phyloP scores from a whole-genome alignment of 2,329 filamentous ascomycete genomes.

The Cadophora luteo-olivacea region DNA sequence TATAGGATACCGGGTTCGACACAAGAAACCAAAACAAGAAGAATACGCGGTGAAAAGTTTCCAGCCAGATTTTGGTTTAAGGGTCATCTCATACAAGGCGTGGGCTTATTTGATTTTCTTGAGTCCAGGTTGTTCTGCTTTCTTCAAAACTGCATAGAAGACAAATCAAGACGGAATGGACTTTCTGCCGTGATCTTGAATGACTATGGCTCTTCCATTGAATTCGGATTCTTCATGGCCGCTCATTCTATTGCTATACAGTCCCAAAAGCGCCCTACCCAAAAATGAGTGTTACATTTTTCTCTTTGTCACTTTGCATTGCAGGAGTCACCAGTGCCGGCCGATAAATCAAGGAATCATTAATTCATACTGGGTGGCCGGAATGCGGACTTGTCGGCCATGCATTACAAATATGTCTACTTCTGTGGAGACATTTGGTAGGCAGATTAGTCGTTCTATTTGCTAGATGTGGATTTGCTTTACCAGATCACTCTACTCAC shows the following conservation, averaged over 20 bases:
- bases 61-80: slow-evolving; percentile 31
- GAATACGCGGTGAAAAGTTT: slow-evolving; percentile 35
- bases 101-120: slow-evolving; percentile 36
- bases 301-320: slow-evolving; percentile 12
- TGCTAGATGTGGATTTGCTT: background rate
- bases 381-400: background rate
- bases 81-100: slow-evolving; percentile 31
- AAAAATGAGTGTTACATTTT: slow-evolving; percentile 16
- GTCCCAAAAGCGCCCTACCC: slow-evolving; percentile 22
- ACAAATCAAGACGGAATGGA: slow-evolving; percentile 43
- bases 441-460: background rate
- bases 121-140: slow-evolving; percentile 35
- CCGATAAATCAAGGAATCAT: background rate
- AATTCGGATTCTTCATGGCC: slow-evolving; percentile 29
- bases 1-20: slow-evolving; percentile 40
- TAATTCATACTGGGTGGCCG: background rate
- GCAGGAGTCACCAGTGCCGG: background rate
- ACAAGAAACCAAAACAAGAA: slow-evolving; percentile 27
- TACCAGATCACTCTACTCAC: background rate
- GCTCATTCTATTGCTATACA: slow-evolving; percentile 23
- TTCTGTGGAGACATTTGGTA: background rate
- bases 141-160: slow-evolving; percentile 42
- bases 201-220: slow-evolving; percentile 36
- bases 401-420: slow-evolving; percentile 5
- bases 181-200: slow-evolving; percentile 41